Conservation (phyloP, 2,329 filamentous ascomycete genomes). For the Nemania serpens region DNA sequence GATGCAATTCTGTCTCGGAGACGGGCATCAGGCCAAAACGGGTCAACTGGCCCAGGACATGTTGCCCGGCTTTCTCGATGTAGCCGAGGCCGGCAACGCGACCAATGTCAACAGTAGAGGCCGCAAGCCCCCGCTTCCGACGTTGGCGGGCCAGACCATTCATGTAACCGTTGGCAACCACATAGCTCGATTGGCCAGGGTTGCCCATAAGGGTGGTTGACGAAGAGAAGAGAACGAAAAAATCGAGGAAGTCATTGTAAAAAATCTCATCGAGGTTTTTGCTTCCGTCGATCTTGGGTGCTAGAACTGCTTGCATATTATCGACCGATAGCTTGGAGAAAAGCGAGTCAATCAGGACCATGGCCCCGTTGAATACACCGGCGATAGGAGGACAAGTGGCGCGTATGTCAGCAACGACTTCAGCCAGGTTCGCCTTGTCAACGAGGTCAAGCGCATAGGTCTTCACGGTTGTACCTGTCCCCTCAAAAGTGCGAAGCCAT, state of each 20-base stretch:
- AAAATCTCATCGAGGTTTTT: slow-evolving; percentile 41
- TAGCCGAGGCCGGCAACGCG: slow-evolving; percentile 28
- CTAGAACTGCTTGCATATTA: slow-evolving; percentile 28
- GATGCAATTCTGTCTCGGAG: slow-evolving; percentile 21
- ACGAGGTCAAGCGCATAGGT: slow-evolving; percentile 30
- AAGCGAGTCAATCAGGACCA: slow-evolving; percentile 42
- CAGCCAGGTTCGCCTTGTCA: slow-evolving; percentile 6
- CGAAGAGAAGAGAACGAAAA: slow-evolving; percentile 44
- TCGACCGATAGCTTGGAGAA: slow-evolving; percentile 34
- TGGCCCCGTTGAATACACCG: slow-evolving; percentile 46
- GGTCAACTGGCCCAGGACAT: slow-evolving; percentile 6
- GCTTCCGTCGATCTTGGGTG: slow-evolving; percentile 43
- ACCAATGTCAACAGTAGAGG: slow-evolving; percentile 22
- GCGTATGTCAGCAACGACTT: slow-evolving; percentile 13
- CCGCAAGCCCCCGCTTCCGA: slow-evolving; percentile 14
- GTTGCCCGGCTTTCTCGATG: slow-evolving; percentile 22
- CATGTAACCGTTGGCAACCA: slow-evolving; percentile 13
- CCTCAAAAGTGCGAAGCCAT: slow-evolving; percentile 30
- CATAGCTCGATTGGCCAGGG: slow-evolving; percentile 19
- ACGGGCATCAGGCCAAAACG: slow-evolving; percentile 13
- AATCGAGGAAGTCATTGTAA: slow-evolving; percentile 39
- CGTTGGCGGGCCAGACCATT: slow-evolving; percentile 6
- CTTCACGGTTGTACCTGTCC: slow-evolving; percentile 19
- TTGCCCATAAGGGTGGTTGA: slow-evolving; percentile 19
- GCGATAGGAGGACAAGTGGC: slow-evolving; percentile 39